Evolutionary conservation across 768 basidiomycete species (phyloP).

Genomic region (Auriscalpium vulgare): DNA sequence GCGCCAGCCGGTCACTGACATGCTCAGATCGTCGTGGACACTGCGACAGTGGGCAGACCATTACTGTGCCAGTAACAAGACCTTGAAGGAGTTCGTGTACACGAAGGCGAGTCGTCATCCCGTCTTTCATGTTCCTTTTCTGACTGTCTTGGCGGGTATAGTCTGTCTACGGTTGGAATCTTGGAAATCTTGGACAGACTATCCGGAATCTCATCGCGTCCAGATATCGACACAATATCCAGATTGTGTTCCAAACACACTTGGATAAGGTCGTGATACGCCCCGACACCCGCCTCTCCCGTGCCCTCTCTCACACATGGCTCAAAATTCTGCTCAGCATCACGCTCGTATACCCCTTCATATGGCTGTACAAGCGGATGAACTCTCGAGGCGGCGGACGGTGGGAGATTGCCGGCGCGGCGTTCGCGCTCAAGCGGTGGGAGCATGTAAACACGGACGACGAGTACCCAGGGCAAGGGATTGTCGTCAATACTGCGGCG

Average conservation of each 20-base stretch:
- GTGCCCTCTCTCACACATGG: constrained; percentile 63
- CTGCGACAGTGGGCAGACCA: constrained; percentile 66
- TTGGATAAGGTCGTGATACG: constrained; percentile 52
- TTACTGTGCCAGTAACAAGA: constrained; percentile 63
- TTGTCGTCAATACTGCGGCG: constrained; percentile 21
- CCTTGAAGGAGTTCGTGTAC: constrained; percentile 74
- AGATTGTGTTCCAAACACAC: constrained; percentile 42
- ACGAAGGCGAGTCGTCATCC: constrained; percentile 40
- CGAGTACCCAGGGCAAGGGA: not conserved
- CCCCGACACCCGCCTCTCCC: constrained; percentile 57
- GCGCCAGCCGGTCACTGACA: constrained; percentile 1
- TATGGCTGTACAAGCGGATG: constrained; percentile 75
- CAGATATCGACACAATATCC: constrained; percentile 31
- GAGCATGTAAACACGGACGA: not conserved
- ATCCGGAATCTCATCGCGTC: constrained; percentile 31
- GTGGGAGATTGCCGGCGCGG: constrained; percentile 72
- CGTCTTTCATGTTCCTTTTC: not conserved
- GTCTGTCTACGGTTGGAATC: constrained; percentile 48
- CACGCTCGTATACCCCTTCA: constrained; percentile 66
- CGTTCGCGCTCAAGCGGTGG: constrained; percentile 56
- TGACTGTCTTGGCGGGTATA: constrained; percentile 24
- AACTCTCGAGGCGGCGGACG: constrained; percentile 57
- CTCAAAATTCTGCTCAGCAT: constrained; percentile 62
- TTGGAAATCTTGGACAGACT: constrained; percentile 32
- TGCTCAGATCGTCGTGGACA: constrained; percentile 17